Percentiles rank a stretch among this genome's conserved stretches.
phyloP scores from a whole-genome alignment of 345 rosid genomes.

The Punica granatum region DNA sequence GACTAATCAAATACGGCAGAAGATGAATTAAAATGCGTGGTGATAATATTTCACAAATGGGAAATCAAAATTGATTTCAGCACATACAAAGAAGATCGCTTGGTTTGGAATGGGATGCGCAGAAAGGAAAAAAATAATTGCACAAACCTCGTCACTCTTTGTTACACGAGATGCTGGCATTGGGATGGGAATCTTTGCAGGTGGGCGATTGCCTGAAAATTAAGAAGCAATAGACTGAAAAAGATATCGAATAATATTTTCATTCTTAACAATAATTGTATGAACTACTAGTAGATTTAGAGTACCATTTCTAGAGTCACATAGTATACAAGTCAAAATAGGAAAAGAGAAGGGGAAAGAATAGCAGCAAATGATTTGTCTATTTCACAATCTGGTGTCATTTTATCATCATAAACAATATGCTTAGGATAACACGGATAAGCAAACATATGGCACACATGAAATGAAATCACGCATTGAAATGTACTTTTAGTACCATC shows the following conservation, averaged over 20 bases:
- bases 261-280: neutral
- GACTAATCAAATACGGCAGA: conserved; percentile 35
- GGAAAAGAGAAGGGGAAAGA: neutral
- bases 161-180: conserved; percentile 48
- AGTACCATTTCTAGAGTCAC: neutral
- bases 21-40: neutral
- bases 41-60: neutral
- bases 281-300: neutral
- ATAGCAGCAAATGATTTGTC: neutral
- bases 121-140: neutral
- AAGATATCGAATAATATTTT: neutral
- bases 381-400: neutral
- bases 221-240: conserved; percentile 6
- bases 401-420: neutral
- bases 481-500: conserved; percentile 36
- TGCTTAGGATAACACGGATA: neutral
- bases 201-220: conserved; percentile 67
- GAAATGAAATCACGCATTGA: neutral
- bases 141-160: conserved; percentile 61
- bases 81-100: neutral
- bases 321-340: neutral
- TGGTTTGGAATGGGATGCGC: neutral
- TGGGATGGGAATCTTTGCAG: conserved; percentile 86
- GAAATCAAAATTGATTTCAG: neutral
- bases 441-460: neutral